A percentile compares a stretch with the other conserved stretches of the same genome.
These are phyloP conservation scores for Triticum turgidum DNA, from an alignment of 176 grass and related monocot species.

Conservation along the genomic window DNA sequence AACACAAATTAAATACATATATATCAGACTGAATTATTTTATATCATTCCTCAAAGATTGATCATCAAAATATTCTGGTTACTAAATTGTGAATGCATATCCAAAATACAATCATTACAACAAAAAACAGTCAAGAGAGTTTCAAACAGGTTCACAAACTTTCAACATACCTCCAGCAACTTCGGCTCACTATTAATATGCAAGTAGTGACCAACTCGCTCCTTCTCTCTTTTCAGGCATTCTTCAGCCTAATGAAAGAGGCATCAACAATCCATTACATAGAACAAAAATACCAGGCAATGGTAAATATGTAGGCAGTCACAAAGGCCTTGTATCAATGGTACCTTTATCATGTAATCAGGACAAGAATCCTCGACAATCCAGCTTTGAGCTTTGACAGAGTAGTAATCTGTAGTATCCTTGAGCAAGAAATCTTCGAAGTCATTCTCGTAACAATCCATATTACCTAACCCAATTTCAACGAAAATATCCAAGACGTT, in stretches of 20 bases:
- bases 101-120: background rate
- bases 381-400: slow-evolving; percentile 90
- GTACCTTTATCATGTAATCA: slow-evolving; percentile 97
- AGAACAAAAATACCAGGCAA: background rate
- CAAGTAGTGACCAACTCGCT: slow-evolving; percentile 91
- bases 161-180: slow-evolving; percentile 74
- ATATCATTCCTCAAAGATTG: background rate
- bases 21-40: background rate
- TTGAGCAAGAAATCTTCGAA: slow-evolving; percentile 93
- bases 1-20: background rate
- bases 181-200: slow-evolving; percentile 93
- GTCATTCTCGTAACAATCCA: slow-evolving; percentile 88
- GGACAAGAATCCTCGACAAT: slow-evolving; percentile 94
- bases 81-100: background rate
- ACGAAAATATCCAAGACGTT: slow-evolving; percentile 97
- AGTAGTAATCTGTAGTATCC: slow-evolving; percentile 86
- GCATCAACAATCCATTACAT: slow-evolving; percentile 11
- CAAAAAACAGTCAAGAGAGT: background rate
- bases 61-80: background rate
- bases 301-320: background rate
- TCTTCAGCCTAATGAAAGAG: slow-evolving; percentile 80
- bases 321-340: slow-evolving; percentile 2
- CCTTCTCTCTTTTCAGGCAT: slow-evolving; percentile 85
- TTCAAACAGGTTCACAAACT: background rate
- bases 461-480: slow-evolving; percentile 77